phyloP scores from a whole-genome alignment of 768 basidiomycete species.

The Pulveroboletus frians region DNA sequence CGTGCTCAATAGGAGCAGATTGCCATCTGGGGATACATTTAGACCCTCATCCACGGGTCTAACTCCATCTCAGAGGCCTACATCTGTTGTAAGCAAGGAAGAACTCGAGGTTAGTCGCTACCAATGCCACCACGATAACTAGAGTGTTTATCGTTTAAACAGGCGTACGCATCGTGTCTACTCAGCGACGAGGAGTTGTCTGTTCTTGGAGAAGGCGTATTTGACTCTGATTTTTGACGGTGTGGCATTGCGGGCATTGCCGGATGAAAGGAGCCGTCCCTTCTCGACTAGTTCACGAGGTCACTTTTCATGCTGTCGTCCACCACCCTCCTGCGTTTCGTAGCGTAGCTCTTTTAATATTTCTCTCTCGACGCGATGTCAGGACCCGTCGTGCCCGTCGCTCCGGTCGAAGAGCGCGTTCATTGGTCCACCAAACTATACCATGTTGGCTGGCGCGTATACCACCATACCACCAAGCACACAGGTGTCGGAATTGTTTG shows the following conservation, averaged over 20 bases:
- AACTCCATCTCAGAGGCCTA: background rate
- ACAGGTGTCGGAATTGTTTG: conserved; percentile 83
- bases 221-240: conserved; percentile 17
- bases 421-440: conserved; percentile 21
- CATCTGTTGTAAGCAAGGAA: conserved; percentile 3
- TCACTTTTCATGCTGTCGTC: conserved; percentile 4
- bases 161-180: conserved; percentile 35
- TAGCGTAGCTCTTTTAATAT: background rate
- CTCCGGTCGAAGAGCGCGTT: background rate
- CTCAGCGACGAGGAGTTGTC: conserved; percentile 33
- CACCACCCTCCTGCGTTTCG: background rate
- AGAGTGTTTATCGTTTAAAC: conserved; percentile 13
- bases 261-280: background rate
- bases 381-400: background rate
- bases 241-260: background rate
- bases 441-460: conserved; percentile 27
- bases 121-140: background rate
- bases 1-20: background rate
- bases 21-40: background rate
- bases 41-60: background rate
- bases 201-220: conserved; percentile 26
- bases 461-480: conserved; percentile 57
- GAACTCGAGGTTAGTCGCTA: conserved; percentile 21
- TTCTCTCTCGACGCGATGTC: conserved; percentile 12
- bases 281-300: too few relatives aligned